Conservation (phyloP, 495 filamentous ascomycete species). For the Corynascus novoguineensis region DNA sequence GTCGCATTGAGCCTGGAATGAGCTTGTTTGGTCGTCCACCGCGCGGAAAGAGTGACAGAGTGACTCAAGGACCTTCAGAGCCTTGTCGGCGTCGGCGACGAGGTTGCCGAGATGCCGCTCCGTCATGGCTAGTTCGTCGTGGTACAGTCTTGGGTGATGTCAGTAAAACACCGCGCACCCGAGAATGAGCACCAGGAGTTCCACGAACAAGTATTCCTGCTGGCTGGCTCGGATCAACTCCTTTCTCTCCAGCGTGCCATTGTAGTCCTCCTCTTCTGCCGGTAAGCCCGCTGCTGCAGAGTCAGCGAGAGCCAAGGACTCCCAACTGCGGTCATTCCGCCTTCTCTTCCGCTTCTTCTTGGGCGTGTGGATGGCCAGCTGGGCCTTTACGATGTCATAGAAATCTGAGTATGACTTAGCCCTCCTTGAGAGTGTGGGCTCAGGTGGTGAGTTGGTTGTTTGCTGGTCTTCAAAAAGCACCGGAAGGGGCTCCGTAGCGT, state of each 20-base stretch:
- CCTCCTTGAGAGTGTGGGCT: constrained; percentile 56
- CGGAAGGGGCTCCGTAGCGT: constrained; percentile 36
- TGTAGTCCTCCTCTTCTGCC: constrained; percentile 52
- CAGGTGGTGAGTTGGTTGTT: constrained; percentile 49
- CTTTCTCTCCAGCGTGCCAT: constrained; percentile 56
- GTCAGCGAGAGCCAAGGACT: constrained; percentile 44
- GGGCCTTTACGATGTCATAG: constrained; percentile 55
- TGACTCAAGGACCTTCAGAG: constrained; percentile 65
- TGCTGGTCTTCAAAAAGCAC: constrained; percentile 49
- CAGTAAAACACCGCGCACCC: constrained; percentile 13
- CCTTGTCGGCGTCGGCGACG: constrained; percentile 64
- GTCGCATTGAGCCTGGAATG: constrained; percentile 87
- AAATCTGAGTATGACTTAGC: constrained; percentile 76
- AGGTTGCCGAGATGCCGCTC: constrained; percentile 76
- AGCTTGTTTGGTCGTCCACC: constrained; percentile 84
- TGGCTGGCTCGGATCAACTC: constrained; percentile 74
- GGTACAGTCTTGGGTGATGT: constrained; percentile 54
- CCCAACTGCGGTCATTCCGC: constrained; percentile 34
- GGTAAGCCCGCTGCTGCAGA: constrained; percentile 53
- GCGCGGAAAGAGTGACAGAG: constrained; percentile 77
- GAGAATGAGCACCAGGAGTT: neutral
- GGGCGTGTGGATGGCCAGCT: constrained; percentile 44
- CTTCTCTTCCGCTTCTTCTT: constrained; percentile 38
- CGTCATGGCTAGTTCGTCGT: constrained; percentile 72
- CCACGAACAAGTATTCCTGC: constrained; percentile 72